Base-by-base conservation (phyloP, 441 rosid genomes). In the Omphalea diandra region DNA sequence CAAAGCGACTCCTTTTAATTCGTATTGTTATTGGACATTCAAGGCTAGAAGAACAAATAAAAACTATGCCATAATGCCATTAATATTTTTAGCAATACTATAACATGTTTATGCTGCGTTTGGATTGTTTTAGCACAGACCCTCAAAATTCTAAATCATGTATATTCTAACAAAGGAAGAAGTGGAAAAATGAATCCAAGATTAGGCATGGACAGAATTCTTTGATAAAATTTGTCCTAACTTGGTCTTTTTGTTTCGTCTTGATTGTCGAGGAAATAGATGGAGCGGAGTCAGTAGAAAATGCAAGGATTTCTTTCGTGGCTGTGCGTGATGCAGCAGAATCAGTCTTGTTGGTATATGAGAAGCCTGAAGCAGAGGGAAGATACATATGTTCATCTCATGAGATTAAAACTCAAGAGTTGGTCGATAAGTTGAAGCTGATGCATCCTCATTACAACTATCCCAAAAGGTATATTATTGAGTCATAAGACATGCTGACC, bases 291-390 rank as follows among this genome's bases (percentile, higher is more conserved):
- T 66, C 85, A 27, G 75, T 67, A 55, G 74, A 81, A 60, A 58
- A 80, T 3, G 79, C 76, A 18, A 78, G 75, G 66, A 85, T 82
- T 47, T 87, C 87, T 60, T 84, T 82, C 22, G 89, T 88, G 32
- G 88, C 88, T 50, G 96, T 90, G 18, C 83, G 82, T 40, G 93
- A 90, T 55, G 82, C 83, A 59, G 93, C 97, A 5, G 60, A 82
- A 17, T 83, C 86, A 5, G 90, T 88, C 63, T 66, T 90, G 76
- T 79, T 88, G 61, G 81, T 86, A 57, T 85, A 72, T 20, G 90
- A 90, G 77, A 75, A 80, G 11, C 86, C 89, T 31, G 77, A 84
- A 0, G 91, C 98, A 65, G 74, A 91, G 4, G 95, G 98, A 70
- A 84, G 90, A 3, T 88, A 88, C 73, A 73, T 87, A 49, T 88